Percentiles rank a stretch among this genome's conserved stretches.
Conservation (phyloP, 2,329 filamentous ascomycete genomes). For the Aspergillus melleus region DNA sequence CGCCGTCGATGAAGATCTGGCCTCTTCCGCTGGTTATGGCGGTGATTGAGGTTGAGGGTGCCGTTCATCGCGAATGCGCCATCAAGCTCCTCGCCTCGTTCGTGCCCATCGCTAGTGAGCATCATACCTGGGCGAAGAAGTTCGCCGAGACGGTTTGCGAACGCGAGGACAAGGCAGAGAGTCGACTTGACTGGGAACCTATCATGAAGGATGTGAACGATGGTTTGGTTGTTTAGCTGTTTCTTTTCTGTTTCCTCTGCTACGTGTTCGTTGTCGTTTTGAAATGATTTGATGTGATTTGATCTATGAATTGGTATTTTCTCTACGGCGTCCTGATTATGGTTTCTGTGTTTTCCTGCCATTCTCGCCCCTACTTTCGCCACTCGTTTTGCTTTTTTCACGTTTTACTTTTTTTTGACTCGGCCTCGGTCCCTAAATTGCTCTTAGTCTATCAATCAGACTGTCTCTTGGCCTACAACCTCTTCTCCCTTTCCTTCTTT, state of each 20-base stretch:
- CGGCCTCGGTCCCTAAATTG: no score
- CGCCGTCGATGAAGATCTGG: not conserved
- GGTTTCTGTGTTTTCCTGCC: no score
- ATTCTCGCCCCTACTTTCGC: no score
- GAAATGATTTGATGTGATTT: no score
- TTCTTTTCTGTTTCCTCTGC: not conserved
- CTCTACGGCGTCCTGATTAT: no score
- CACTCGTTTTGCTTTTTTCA: no score
- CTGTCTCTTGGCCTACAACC: no score
- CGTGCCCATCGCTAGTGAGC: not conserved
- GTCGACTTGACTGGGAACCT: not conserved
- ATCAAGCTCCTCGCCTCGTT: not conserved
- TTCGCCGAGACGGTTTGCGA: not conserved
- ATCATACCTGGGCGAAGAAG: not conserved
- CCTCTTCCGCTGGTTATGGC: not conserved
- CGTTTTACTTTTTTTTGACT: no score
- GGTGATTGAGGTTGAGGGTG: not conserved
- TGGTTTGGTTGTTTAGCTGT: not conserved
- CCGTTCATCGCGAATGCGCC: not conserved
- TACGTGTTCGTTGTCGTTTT: not conserved
- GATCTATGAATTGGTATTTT: no score
- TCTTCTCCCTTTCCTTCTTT: no score
- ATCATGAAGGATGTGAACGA: not conserved
- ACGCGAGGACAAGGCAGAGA: not conserved
- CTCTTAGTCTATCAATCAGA: no score